Evolutionary conservation across 305 asterid species (phyloP).

Genomic region (Fraxinus xanthoxyloides): DNA sequence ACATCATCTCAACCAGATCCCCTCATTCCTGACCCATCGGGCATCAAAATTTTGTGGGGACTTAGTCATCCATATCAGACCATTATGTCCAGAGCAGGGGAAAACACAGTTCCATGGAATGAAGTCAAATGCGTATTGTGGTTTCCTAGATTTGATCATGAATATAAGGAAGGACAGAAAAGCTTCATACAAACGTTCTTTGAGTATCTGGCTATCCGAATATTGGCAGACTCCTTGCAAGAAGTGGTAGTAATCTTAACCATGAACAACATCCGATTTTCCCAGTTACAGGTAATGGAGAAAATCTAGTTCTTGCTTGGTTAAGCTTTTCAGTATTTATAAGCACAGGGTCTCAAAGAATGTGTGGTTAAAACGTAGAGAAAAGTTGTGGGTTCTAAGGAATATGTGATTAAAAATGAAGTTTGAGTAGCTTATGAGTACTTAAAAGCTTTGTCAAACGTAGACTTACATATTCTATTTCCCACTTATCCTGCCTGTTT

Average conservation of each 20-base stretch:
- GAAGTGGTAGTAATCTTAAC: conserved; percentile 60
- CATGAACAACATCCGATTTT: conserved; percentile 77
- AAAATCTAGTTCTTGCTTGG: not conserved
- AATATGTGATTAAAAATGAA: not conserved
- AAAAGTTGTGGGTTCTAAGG: not conserved
- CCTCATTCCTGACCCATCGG: conserved; percentile 38
- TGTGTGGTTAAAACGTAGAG: not conserved
- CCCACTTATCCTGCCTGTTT: not conserved
- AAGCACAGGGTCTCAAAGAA: not conserved
- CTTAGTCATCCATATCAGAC: conserved; percentile 63
- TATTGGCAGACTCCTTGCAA: conserved; percentile 53
- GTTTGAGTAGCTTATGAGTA: not conserved
- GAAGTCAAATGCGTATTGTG: conserved; percentile 68
- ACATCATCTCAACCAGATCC: conserved; percentile 51
- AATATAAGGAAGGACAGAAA: conserved; percentile 41
- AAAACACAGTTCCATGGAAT: conserved; percentile 54
- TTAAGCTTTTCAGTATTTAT: not conserved
- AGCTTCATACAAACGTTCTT: conserved; percentile 46
- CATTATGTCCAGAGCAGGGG: conserved; percentile 46
- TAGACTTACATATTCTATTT: not conserved
- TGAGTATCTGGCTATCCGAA: conserved; percentile 64
- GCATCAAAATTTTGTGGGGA: conserved; percentile 52
- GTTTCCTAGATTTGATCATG: conserved; percentile 67
- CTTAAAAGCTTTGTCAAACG: not conserved
- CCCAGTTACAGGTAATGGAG: conserved; percentile 67